Evolutionary conservation across 2,329 filamentous ascomycete species (phyloP).

Genomic region (Ilyonectria robusta): DNA sequence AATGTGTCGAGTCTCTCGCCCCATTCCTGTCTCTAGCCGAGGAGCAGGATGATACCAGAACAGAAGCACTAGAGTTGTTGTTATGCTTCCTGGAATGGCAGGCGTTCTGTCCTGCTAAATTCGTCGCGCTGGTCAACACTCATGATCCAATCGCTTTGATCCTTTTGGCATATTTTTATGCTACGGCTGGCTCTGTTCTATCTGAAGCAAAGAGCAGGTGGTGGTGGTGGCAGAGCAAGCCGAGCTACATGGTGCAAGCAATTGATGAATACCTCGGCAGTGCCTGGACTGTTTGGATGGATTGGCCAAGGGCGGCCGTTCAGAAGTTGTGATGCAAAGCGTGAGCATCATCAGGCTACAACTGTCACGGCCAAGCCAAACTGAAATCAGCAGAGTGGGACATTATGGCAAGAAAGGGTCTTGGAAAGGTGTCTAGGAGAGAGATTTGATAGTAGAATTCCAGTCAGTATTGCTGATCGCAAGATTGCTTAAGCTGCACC

Average conservation of each 20-base stretch:
- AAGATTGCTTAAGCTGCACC: too few relatives aligned
- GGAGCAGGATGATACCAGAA: conserved; percentile 13
- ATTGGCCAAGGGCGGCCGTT: conserved; percentile 15
- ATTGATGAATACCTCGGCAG: conserved; percentile 17
- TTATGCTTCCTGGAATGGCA: conserved; percentile 17
- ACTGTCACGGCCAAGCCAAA: too few relatives aligned
- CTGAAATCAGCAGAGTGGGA: too few relatives aligned
- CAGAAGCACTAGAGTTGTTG: conserved; percentile 16
- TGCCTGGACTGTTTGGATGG: conserved; percentile 14
- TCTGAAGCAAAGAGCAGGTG: conserved; percentile 14
- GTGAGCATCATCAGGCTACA: conserved; percentile 7
- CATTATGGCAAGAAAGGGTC: too few relatives aligned
- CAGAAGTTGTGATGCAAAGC: conserved; percentile 17
- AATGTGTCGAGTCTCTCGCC: conserved; percentile 15
- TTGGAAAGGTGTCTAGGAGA: too few relatives aligned
- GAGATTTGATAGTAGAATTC: too few relatives aligned
- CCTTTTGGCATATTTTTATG: conserved; percentile 18
- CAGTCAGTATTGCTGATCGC: too few relatives aligned
- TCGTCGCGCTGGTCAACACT: conserved; percentile 16
- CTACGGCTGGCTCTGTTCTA: conserved; percentile 13
- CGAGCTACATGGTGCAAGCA: conserved; percentile 16
- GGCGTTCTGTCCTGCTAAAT: conserved; percentile 16
- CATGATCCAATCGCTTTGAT: conserved; percentile 17
- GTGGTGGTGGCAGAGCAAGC: conserved; percentile 12
- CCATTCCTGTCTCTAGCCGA: conserved; percentile 15